Evolutionary conservation across 179 eudicot genomes (phyloP).

Genomic region (Corrigiola litoralis): DNA sequence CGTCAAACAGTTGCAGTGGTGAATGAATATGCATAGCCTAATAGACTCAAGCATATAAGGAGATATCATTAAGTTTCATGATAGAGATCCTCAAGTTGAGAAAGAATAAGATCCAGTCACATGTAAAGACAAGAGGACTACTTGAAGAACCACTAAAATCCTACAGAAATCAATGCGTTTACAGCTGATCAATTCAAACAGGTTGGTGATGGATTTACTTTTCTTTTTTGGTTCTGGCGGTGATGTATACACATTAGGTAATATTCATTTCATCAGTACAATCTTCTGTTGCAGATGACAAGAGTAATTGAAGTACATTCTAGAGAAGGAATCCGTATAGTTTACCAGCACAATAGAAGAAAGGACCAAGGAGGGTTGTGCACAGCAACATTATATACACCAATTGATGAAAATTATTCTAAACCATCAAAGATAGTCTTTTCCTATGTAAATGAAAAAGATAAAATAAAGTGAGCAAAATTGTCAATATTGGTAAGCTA

Average conservation of each 20-base stretch:
- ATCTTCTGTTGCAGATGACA: background rate
- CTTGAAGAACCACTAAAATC: background rate
- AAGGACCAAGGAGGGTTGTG: background rate
- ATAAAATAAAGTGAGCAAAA: background rate
- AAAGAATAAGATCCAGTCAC: background rate
- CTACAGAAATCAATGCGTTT: no score
- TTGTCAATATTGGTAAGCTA: constrained; percentile 7
- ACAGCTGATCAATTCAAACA: background rate
- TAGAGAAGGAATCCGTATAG: background rate
- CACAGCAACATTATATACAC: background rate
- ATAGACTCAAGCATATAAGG: no score
- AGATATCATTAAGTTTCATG: no score
- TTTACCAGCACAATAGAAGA: background rate
- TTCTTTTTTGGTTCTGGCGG: no score
- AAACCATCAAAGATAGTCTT: background rate
- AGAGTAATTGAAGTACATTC: background rate
- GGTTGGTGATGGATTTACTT: background rate
- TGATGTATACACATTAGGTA: no score
- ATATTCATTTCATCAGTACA: no score
- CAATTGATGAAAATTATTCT: background rate
- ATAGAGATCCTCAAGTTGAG: no score
- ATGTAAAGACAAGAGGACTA: background rate
- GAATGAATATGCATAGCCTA: no score
- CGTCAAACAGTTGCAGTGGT: no score
- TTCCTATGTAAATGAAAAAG: no score